Percentiles rank a stretch among this genome's conserved stretches.
Conservation (phyloP, 2,329 filamentous ascomycete genomes). For the Aureobasidium sp. region DNA sequence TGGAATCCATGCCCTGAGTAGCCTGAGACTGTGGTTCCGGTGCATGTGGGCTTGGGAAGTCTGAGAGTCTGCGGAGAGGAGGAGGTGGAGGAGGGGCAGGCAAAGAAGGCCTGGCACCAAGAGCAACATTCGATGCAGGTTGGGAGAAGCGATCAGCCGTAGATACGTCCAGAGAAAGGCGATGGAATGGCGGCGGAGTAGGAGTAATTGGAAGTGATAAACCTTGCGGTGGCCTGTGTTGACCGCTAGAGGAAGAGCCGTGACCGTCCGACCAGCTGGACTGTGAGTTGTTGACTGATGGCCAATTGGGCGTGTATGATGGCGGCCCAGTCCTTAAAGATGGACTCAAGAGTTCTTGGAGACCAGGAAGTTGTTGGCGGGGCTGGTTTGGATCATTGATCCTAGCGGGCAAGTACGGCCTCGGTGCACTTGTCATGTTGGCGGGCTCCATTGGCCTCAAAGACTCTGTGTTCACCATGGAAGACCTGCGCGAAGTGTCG, state of each 20-base stretch:
- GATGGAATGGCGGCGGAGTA: constrained; percentile 7
- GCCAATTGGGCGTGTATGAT: constrained; percentile 5
- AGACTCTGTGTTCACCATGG: constrained; percentile 1
- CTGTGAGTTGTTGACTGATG: constrained; percentile 12
- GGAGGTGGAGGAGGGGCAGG: background rate
- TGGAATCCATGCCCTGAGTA: background rate
- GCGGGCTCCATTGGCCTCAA: constrained; percentile 11
- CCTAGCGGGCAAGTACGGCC: constrained; percentile 1
- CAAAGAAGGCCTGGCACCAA: background rate
- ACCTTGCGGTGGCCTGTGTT: background rate
- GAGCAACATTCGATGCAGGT: background rate
- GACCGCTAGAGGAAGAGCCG: background rate
- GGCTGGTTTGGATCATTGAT: background rate
- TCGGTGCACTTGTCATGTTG: background rate
- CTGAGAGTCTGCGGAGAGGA: background rate
- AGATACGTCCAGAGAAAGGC: constrained; percentile 5
- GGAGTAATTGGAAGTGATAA: background rate
- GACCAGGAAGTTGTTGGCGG: constrained; percentile 15
- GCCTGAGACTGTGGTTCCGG: background rate
- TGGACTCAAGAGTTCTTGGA: constrained; percentile 13
- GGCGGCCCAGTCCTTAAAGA: background rate
- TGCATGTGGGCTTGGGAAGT: background rate
- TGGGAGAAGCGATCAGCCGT: background rate
- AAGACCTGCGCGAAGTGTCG: background rate
- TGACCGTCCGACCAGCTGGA: background rate